These are phyloP conservation scores for Crithidia bombi DNA, from an alignment of 208 protist species.

Conservation along the genomic window DNA sequence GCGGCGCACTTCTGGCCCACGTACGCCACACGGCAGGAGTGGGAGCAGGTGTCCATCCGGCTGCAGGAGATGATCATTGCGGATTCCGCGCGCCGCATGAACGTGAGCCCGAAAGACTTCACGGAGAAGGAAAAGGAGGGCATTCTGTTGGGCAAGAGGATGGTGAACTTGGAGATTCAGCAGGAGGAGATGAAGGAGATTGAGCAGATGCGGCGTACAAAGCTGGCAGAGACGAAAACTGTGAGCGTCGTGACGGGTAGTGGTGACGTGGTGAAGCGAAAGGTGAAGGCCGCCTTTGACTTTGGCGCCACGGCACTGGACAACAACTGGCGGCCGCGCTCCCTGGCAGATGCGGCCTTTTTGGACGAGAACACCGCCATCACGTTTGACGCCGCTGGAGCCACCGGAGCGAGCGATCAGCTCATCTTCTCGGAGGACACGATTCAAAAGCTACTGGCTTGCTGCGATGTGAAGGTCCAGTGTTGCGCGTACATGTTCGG, in stretches of 20 bases:
- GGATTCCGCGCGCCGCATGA: slow-evolving; percentile 99
- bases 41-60: slow-evolving; percentile 98
- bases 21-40: slow-evolving; percentile 97
- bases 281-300: slow-evolving; percentile 86
- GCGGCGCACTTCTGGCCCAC: slow-evolving; percentile 99
- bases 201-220: slow-evolving; percentile 95
- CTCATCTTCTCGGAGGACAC: slow-evolving; percentile 83
- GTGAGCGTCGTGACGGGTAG: slow-evolving; percentile 59
- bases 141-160: slow-evolving; percentile 99
- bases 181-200: slow-evolving; percentile 99
- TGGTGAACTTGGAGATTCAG: slow-evolving; percentile 98
- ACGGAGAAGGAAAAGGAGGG: slow-evolving; percentile 99
- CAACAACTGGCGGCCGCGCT: slow-evolving; percentile 86
- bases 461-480: slow-evolving; percentile 86
- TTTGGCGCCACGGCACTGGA: slow-evolving; percentile 70
- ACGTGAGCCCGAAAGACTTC: slow-evolving; percentile 98
- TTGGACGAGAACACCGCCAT: slow-evolving; percentile 73
- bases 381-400: slow-evolving; percentile 60
- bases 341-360: slow-evolving; percentile 75
- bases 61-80: slow-evolving; percentile 99
- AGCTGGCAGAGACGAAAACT: slow-evolving; percentile 69
- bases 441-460: slow-evolving; percentile 75
- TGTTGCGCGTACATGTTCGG: slow-evolving; percentile 88
- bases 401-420: slow-evolving; percentile 78
- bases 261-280: slow-evolving; percentile 79